Evolutionary conservation across 345 rosid species (phyloP), one percentile per base, ranked within the genome.

Genomic region (Pistacia atlantica): DNA sequence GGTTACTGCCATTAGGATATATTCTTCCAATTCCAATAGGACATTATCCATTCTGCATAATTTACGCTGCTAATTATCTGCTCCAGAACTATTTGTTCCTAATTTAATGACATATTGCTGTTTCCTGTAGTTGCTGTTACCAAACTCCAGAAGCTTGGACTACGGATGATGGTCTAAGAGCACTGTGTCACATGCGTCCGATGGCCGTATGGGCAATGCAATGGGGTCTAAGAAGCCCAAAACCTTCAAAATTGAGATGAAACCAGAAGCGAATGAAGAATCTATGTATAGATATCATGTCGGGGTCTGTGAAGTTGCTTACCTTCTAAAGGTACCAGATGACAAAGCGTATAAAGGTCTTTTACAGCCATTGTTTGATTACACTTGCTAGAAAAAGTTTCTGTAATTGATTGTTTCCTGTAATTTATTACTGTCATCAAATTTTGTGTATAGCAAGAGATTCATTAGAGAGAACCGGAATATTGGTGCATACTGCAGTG

Each of bases 61-160:
- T 61, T 62, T 5, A 60, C 11, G 0, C 11, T 31, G 5, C 10
- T 14, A 13, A 62, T 14, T 64, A 25, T 51, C 72, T 68, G 38
- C 72, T 25, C 8, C 5, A 49, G 12, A 11, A n/a, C 2, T 68
- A 3, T 14, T 2, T 8, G 57, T 49, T 68, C 72, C 7, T 28
- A 8, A 31, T 42, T 33, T 59, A 55, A 67, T 25, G 22, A 56
- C 37, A 33, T 11, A 11, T 78, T 74, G 61, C n/a, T 66, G 11
- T 76, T 58, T 65, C 33, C 61, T 74, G 61, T 83, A 95, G 99
- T 5, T 95, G 89, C 74, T 81, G 94, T 10, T 95, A 93, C 75
- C 99, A 95, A 83, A 93, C 96, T 14, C 99, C 98, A 13, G 99
- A 95, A 86, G 93, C 81, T 10, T 92, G 97, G 99, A 93, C 90